These are phyloP conservation scores for Botrytis hyacinthi DNA, from an alignment of 2,329 filamentous ascomycete species.

Conservation along the genomic window DNA sequence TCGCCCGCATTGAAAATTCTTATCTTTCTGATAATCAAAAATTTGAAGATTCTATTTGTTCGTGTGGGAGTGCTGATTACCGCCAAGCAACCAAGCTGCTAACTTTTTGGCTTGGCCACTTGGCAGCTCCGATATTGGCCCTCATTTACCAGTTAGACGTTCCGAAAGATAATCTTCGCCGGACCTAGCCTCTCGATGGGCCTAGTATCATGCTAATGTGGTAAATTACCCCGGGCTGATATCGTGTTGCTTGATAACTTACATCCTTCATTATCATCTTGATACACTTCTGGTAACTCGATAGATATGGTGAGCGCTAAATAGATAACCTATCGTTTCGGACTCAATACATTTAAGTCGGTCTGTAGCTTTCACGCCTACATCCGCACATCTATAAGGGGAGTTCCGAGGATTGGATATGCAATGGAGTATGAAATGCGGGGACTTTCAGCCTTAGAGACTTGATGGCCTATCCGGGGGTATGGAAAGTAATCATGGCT, in stretches of 20 bases:
- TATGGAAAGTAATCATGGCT: background rate
- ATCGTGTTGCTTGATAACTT: slow-evolving; percentile 6
- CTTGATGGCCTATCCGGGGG: background rate
- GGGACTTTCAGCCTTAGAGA: background rate
- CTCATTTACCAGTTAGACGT: slow-evolving; percentile 4
- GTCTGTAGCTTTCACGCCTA: background rate
- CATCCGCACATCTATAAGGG: background rate
- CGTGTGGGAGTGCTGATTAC: background rate
- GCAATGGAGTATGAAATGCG: background rate
- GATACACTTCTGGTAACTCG: background rate
- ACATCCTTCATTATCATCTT: slow-evolving; percentile 11
- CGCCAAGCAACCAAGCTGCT: slow-evolving; percentile 10
- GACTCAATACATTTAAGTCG: background rate
- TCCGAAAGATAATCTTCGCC: background rate
- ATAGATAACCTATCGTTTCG: background rate
- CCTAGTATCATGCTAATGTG: background rate
- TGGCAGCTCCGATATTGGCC: slow-evolving; percentile 9
- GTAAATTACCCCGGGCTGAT: slow-evolving; percentile 7
- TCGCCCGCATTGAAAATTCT: background rate
- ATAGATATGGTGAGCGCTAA: slow-evolving; percentile 2
- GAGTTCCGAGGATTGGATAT: background rate
- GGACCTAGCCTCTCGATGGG: background rate
- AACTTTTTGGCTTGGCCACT: slow-evolving; percentile 12
- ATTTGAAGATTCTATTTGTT: slow-evolving; percentile 16
- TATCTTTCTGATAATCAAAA: slow-evolving; percentile 14